Evolutionary conservation across 208 protist species (phyloP), one percentile per base, ranked within the genome.

Genomic region (Leishmania tarentolae): DNA sequence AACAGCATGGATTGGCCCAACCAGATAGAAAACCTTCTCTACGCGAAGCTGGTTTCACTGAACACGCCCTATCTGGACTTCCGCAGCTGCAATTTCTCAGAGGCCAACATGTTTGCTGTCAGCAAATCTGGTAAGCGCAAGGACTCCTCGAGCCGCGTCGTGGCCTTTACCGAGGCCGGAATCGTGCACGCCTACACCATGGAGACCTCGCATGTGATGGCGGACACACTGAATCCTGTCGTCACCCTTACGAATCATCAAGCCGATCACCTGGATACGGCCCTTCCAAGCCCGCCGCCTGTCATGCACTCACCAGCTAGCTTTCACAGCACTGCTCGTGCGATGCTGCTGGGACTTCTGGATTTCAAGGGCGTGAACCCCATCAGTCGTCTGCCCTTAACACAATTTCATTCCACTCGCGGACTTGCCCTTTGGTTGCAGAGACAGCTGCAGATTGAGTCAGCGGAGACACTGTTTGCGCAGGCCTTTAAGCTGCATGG

Each of bases 61-160:
- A 98, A 99, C 93, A 97, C 90, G 46, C 92, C 93, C 21, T 97
- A 95, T 79, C 91, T 99, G 42, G 97, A 98, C 66, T 99, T 98
- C 86, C 88, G 87, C 42, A 92, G 87, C 42, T 98, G 92, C 87
- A 98, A 96, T 86, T 98, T 98, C 83, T 95, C 92, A 3, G 91
- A 97, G 86, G 81, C 94, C 40, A 98, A 97, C 83, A 98, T 98
- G 97, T 95, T 87, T 66, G 92, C 94, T 7, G 89, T 92, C 11
- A 93, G 93, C 28, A 96, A 95, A 83, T 90, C 92, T n/a, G 96
- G 95, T n/a, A 88, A 93, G 31, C 88, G 93, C 53, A 98, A 98
- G 77, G 95, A 99, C 81, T 96, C 88, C 8, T 98, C 94, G 31
- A 92, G 93, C 53, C 93, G 96, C 52, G 95, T 99, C 1, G 91